Conservation (phyloP, 176 grass and related monocot genomes). For the Melocanna baccifera region DNA sequence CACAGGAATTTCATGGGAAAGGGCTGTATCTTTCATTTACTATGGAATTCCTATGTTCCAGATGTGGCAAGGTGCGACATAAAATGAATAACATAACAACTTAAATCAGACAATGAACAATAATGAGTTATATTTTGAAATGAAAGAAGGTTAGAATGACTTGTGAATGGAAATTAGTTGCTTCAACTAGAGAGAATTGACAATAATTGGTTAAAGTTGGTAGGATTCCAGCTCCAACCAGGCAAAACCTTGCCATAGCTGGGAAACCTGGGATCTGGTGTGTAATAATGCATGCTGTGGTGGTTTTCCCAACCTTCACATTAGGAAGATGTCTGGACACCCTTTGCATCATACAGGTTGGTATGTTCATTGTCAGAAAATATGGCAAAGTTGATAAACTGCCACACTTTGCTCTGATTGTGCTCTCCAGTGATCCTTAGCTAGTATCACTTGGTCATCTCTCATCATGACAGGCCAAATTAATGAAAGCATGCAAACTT, state of each 20-base stretch:
- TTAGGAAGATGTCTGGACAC: not conserved
- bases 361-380: not conserved
- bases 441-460: not conserved
- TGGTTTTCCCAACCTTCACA: not conserved
- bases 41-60: not conserved
- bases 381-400: not conserved
- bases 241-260: not conserved
- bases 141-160: not conserved
- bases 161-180: not conserved
- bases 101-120: not conserved
- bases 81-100: constrained; percentile 13
- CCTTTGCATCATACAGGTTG: not conserved
- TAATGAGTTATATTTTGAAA: not conserved
- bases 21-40: not conserved
- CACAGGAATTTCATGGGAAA: not conserved
- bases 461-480: not conserved
- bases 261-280: not conserved
- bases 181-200: not conserved
- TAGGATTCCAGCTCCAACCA: not conserved
- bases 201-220: not conserved
- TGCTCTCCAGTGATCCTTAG: not conserved
- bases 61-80: not conserved
- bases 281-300: not conserved
- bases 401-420: not conserved
- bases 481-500: not conserved